These are phyloP conservation scores for Podaxis sp. DNA, from an alignment of 768 basidiomycete species.

Conservation along the genomic window DNA sequence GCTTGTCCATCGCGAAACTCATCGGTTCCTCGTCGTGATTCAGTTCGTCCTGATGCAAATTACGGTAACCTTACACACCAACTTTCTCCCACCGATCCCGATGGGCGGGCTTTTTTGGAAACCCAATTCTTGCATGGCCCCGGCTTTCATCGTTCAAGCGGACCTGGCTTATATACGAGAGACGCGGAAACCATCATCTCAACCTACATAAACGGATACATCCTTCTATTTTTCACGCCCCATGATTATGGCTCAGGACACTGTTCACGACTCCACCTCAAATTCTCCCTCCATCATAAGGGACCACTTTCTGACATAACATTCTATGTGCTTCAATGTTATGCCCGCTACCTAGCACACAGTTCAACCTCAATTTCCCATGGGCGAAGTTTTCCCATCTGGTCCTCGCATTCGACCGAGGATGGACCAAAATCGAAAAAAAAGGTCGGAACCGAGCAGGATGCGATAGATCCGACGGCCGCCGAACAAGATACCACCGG, in stretches of 20 bases:
- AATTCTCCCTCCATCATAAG: not conserved
- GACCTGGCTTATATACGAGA: not conserved
- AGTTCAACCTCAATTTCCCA: too few relatives aligned
- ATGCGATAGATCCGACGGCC: too few relatives aligned
- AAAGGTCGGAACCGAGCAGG: too few relatives aligned
- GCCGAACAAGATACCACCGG: too few relatives aligned
- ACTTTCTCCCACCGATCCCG: not conserved
- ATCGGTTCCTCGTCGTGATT: not conserved
- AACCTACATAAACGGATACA: not conserved
- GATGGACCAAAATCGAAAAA: too few relatives aligned
- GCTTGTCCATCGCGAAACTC: not conserved
- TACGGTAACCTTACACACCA: not conserved
- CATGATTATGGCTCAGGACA: not conserved
- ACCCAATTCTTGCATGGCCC: not conserved
- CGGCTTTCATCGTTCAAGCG: not conserved
- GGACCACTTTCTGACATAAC: not conserved
- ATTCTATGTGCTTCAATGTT: too few relatives aligned
- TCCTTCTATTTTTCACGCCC: not conserved
- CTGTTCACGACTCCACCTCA: not conserved
- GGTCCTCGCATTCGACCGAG: too few relatives aligned
- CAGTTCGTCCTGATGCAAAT: slow-evolving; percentile 21
- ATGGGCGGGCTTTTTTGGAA: not conserved
- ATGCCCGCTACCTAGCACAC: too few relatives aligned
- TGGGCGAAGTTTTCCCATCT: too few relatives aligned
- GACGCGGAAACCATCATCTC: not conserved